Conservation (phyloP, 2,329 filamentous ascomycete species). For the Colletotrichum tropicicola region DNA sequence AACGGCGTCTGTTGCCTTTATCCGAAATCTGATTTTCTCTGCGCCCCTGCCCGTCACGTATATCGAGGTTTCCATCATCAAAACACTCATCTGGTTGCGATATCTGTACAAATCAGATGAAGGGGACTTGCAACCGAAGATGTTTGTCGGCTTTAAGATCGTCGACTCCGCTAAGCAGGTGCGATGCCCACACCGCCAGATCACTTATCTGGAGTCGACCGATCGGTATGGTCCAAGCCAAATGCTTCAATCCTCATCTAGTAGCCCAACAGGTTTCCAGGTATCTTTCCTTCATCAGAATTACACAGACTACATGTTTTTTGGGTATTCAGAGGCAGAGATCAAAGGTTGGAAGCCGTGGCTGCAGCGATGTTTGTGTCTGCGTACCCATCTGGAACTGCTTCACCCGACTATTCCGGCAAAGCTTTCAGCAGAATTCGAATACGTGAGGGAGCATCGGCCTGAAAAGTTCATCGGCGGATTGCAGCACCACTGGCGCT, state of each 20-base stretch:
- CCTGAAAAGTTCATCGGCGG: background rate
- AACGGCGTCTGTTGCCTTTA: background rate
- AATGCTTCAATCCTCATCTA: background rate
- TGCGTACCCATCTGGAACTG: background rate
- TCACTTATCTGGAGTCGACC: background rate
- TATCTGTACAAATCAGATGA: background rate
- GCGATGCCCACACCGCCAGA: background rate
- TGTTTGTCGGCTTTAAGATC: too few relatives aligned
- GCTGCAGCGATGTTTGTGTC: background rate
- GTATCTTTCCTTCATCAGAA: background rate
- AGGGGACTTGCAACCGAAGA: too few relatives aligned
- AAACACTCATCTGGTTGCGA: background rate
- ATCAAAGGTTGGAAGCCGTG: background rate
- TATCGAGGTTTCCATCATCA: too few relatives aligned
- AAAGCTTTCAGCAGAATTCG: background rate
- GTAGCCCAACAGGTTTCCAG: background rate
- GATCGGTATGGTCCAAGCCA: background rate
- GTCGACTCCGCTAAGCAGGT: accelerated
- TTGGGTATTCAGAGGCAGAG: too few relatives aligned
- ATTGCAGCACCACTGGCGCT: background rate
- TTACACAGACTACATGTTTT: too few relatives aligned
- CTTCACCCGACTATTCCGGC: background rate
- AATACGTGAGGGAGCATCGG: background rate
- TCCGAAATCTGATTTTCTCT: too few relatives aligned
- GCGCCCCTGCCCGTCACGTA: too few relatives aligned